These are phyloP conservation scores for Fonsecaea pugnacius DNA, from an alignment of 2,329 filamentous ascomycete genomes.

Conservation along the genomic window DNA sequence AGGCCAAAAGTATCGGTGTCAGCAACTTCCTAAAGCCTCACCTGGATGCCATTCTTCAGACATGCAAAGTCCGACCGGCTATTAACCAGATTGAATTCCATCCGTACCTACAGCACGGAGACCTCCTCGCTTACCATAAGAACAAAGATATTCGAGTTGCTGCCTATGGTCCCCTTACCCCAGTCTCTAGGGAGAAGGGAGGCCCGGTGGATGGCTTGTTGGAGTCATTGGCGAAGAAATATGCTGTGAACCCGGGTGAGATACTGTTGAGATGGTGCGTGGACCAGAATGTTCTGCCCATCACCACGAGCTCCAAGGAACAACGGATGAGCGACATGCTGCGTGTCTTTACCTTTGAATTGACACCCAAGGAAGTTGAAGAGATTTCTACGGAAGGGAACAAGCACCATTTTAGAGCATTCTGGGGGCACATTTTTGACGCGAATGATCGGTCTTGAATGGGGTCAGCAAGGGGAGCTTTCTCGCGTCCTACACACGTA, in stretches of 20 bases:
- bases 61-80: slow-evolving; percentile 48
- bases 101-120: slow-evolving; percentile 54
- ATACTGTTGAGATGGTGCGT: slow-evolving; percentile 64
- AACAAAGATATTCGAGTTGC: slow-evolving; percentile 48
- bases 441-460: slow-evolving; percentile 46
- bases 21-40: slow-evolving; percentile 64
- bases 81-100: slow-evolving; percentile 53
- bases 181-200: slow-evolving; percentile 58
- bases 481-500: neutral
- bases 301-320: slow-evolving; percentile 66
- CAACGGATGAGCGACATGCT: slow-evolving; percentile 63
- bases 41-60: slow-evolving; percentile 57
- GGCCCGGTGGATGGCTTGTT: slow-evolving; percentile 62
- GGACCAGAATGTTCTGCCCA: slow-evolving; percentile 62
- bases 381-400: slow-evolving; percentile 55
- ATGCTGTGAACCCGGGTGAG: slow-evolving; percentile 62
- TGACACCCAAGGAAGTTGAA: slow-evolving; percentile 63
- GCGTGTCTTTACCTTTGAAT: slow-evolving; percentile 59
- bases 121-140: slow-evolving; percentile 48
- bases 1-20: slow-evolving; percentile 65
- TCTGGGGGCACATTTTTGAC: slow-evolving; percentile 57
- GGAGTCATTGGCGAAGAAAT: slow-evolving; percentile 61
- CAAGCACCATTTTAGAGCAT: slow-evolving; percentile 56
- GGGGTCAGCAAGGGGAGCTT: neutral
- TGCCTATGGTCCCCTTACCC: slow-evolving; percentile 52